Conservation (phyloP, 345 rosid genomes). For the Eucalyptus cloeziana region DNA sequence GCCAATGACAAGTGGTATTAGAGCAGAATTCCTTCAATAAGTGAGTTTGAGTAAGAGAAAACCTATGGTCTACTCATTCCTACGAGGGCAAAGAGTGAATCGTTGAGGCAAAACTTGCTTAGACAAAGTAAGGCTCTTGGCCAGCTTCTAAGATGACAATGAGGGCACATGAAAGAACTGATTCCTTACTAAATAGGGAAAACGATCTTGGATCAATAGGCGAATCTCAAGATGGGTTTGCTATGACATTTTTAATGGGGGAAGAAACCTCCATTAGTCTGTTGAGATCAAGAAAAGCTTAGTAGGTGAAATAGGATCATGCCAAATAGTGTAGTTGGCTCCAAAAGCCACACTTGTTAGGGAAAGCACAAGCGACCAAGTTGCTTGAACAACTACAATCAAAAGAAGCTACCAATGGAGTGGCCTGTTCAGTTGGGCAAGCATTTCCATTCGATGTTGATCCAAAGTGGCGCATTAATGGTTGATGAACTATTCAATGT, state of each 20-base stretch:
- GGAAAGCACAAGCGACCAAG: neutral
- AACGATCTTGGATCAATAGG: neutral
- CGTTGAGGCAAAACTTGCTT: too few species aligned
- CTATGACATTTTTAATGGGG: accelerated
- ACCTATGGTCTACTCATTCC: too few species aligned
- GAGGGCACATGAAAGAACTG: neutral
- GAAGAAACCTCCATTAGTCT: neutral
- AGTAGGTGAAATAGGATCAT: neutral
- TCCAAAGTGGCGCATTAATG: neutral
- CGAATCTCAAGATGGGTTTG: neutral
- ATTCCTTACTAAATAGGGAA: neutral
- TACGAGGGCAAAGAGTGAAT: too few species aligned
- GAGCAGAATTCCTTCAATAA: too few species aligned
- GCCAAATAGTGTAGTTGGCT: neutral
- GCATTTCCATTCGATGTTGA: neutral
- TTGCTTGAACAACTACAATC: neutral
- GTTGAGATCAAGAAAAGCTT: neutral
- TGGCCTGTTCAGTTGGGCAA: neutral
- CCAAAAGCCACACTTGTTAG: neutral
- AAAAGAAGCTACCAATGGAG: neutral
- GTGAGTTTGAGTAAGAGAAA: too few species aligned
- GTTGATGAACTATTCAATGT: neutral
- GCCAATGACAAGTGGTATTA: too few species aligned
- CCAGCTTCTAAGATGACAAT: too few species aligned
- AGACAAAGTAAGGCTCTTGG: too few species aligned